These are phyloP conservation scores for Cladophialophora immunda DNA, from an alignment of 2,329 filamentous ascomycete genomes.

Conservation along the genomic window DNA sequence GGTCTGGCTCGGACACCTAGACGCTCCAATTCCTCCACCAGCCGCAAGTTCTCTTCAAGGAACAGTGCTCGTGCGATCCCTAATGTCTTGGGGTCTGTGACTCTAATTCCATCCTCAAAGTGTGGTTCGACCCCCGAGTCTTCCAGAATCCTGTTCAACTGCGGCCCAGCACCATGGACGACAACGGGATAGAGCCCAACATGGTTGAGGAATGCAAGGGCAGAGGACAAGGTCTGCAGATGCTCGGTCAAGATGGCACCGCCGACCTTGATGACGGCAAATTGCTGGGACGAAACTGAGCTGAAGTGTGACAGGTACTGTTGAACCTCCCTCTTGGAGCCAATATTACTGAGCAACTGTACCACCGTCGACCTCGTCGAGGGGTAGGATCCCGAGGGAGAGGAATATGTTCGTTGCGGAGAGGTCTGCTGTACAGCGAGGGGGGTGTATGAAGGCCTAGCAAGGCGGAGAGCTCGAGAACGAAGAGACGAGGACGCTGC, in stretches of 20 bases:
- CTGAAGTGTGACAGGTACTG: conserved; percentile 98
- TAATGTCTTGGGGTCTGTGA: conserved; percentile 95
- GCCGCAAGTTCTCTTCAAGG: conserved; percentile 91
- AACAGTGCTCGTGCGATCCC: conserved; percentile 91
- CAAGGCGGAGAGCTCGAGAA: conserved; percentile 39
- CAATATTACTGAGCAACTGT: conserved; percentile 92
- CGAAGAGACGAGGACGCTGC: conserved; percentile 29
- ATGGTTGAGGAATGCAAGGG: conserved; percentile 90
- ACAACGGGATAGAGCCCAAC: conserved; percentile 95
- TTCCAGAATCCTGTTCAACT: conserved; percentile 90
- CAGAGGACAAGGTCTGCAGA: conserved; percentile 87
- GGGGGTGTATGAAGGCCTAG: conserved; percentile 47
- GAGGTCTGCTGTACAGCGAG: conserved; percentile 27
- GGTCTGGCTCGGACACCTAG: conserved; percentile 89
- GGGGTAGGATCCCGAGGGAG: conserved; percentile 60
- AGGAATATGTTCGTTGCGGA: conserved; percentile 54
- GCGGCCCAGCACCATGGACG: conserved; percentile 92
- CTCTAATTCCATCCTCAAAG: conserved; percentile 94
- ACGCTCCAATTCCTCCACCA: conserved; percentile 87
- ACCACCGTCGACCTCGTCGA: conserved; percentile 82
- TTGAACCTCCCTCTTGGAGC: conserved; percentile 93
- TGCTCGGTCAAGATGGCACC: conserved; percentile 96
- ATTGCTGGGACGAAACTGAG: conserved; percentile 94
- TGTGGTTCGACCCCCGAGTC: conserved; percentile 92
- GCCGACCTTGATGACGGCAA: conserved; percentile 97